Conservation (phyloP, 768 basidiomycete species). For the Boletus pseudo-olivaceus region DNA sequence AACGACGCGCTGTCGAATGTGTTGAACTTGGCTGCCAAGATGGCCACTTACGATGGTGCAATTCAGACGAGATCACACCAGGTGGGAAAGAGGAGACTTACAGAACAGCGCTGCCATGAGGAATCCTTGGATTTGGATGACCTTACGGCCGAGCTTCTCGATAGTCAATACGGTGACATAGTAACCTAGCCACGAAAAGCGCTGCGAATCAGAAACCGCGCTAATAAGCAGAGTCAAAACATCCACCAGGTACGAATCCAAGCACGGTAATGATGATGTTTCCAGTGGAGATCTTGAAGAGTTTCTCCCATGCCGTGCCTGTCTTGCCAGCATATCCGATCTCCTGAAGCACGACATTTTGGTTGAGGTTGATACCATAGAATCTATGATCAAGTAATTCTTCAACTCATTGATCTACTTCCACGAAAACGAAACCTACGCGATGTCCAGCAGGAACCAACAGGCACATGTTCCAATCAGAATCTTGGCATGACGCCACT, state of each 20-base stretch:
- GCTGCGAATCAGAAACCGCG: background rate
- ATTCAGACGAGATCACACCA: background rate
- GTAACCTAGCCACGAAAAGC: conserved; percentile 45
- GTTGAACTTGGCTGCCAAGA: conserved; percentile 65
- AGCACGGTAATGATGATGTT: conserved; percentile 70
- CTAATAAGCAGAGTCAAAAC: background rate
- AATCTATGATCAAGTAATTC: conserved; percentile 40
- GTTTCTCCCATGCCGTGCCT: conserved; percentile 58
- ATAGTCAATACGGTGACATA: conserved; percentile 66
- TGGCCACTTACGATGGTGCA: conserved; percentile 42
- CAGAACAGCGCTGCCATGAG: conserved; percentile 64
- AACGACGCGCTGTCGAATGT: conserved; percentile 55
- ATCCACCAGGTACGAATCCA: conserved; percentile 71
- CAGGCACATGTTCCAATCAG: conserved; percentile 63
- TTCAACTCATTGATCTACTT: background rate
- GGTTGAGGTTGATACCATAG: conserved; percentile 75
- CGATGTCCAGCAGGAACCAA: conserved; percentile 78
- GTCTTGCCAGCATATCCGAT: conserved; percentile 63
- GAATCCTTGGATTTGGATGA: conserved; percentile 77
- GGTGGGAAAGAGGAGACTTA: conserved; percentile 25
- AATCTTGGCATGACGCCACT: conserved; percentile 67
- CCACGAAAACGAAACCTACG: conserved; percentile 33
- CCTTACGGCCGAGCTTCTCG: conserved; percentile 70
- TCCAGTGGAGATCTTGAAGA: conserved; percentile 66
- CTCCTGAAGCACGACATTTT: conserved; percentile 70